Conservation (phyloP, 192 early-diverging fungal genomes). For the Jimgerdemannia lactiflua region DNA sequence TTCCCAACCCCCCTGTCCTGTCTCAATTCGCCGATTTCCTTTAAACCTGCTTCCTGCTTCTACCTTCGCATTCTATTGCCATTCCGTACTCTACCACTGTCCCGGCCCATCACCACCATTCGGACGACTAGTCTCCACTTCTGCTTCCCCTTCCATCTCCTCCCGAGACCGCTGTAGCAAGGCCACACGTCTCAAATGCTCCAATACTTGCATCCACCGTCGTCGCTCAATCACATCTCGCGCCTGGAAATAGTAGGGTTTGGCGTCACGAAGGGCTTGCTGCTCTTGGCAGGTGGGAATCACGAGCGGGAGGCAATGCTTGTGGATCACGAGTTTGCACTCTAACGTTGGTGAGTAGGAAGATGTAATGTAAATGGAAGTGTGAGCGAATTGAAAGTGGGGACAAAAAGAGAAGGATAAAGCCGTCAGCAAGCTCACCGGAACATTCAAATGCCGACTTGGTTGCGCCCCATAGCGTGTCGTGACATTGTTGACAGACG, state of each 20-base stretch:
- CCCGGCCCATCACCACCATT: background rate
- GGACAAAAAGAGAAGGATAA: too few relatives aligned
- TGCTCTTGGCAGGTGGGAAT: conserved; percentile 35
- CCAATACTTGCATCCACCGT: conserved; percentile 34
- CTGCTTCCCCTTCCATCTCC: background rate
- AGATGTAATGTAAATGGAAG: background rate
- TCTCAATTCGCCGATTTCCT: too few relatives aligned
- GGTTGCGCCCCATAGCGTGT: background rate
- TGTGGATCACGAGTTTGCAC: conserved; percentile 36
- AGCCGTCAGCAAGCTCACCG: background rate
- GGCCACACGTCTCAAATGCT: conserved; percentile 1
- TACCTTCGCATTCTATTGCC: too few relatives aligned
- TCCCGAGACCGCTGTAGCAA: background rate
- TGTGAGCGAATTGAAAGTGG: too few relatives aligned
- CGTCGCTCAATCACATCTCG: conserved; percentile 34
- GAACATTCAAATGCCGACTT: background rate
- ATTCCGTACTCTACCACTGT: background rate
- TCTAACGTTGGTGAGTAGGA: background rate
- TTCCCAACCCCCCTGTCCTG: too few relatives aligned
- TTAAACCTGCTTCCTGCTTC: too few relatives aligned
- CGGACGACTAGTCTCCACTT: background rate
- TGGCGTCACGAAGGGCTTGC: conserved; percentile 30
- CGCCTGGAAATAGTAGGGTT: conserved; percentile 30
- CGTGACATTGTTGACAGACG: conserved; percentile 4
- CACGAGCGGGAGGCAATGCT: conserved; percentile 31